Conservation (phyloP, 257 asterid species). For the Euphrasia confusa region DNA sequence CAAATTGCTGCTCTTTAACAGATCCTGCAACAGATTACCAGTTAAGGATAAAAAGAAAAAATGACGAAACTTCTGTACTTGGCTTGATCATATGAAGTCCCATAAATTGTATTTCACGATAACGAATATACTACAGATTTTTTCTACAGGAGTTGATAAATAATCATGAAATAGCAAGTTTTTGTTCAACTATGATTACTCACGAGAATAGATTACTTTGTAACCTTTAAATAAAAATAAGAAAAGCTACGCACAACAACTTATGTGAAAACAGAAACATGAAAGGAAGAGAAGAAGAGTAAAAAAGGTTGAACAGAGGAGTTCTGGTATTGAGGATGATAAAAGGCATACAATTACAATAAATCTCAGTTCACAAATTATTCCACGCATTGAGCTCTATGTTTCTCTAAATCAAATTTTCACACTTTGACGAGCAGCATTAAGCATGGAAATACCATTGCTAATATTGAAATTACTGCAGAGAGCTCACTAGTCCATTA, state of each 20-base stretch:
- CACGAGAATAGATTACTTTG: slow-evolving; percentile 9
- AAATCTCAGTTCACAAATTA: slow-evolving; percentile 12
- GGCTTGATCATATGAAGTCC: slow-evolving; percentile 4
- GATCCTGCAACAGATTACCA: slow-evolving; percentile 49
- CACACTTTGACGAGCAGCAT: slow-evolving; percentile 9
- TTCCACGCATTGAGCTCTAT: slow-evolving; percentile 12
- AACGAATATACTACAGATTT: slow-evolving; percentile 2
- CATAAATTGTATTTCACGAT: slow-evolving; percentile 5
- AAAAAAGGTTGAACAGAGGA: not conserved
- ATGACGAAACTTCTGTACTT: not conserved
- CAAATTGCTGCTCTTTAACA: slow-evolving; percentile 60
- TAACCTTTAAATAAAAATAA: slow-evolving; percentile 5
- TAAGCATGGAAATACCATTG: not conserved
- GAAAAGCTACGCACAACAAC: not conserved
- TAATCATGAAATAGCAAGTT: slow-evolving; percentile 13
- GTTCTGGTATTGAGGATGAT: not conserved
- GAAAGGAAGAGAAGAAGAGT: not conserved
- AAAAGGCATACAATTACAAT: too few species aligned
- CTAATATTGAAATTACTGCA: not conserved
- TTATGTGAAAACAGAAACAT: not conserved
- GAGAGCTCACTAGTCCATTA: slow-evolving; percentile 5
- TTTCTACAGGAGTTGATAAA: slow-evolving; percentile 12
- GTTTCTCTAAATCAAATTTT: not conserved
- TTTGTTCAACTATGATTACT: not conserved
- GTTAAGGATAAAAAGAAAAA: slow-evolving; percentile 20